Base-by-base conservation (phyloP, 352 stramenopile species). In the Pythium aphanidermatum region DNA sequence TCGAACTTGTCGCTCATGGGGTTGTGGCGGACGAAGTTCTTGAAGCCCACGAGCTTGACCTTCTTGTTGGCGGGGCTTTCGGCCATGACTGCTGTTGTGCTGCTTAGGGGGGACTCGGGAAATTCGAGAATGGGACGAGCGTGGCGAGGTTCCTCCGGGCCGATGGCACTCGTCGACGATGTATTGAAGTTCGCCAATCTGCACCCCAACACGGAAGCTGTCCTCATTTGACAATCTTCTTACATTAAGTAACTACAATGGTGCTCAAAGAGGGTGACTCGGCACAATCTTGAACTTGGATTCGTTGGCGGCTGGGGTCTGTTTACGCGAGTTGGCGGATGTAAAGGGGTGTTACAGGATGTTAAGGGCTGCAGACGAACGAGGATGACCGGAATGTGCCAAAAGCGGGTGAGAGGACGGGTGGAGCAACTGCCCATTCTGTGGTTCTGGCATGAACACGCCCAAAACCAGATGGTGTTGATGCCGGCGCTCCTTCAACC, bases 1-100 rank as follows among this genome's bases (percentile, higher is more conserved):
- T 83, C 67, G 50, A 92, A 92, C 50, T 65, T 69, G 65, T 92
- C 79, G 46, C 63, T 72, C 60, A 68, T 76, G 21, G 74, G 74
- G 70, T 89, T 92, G 58, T 83, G 62, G 40, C 76, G 76, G 56
- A 75, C 63, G 52, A 89, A 92, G 64, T 87, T 81, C 49, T 74
- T 61, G 71, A 68, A 68, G 47, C 79, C 79, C 49, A 88, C 74
- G 57, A 91, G 74, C 53, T 75, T 58, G 32, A 75, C 51, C 52
- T 74, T 71, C 60, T 83, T 83, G 44, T 44, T 58, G 31, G 20
- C 44, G 37, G 41, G 35, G 31, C 30, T 46, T 25, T 40, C 46
- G 39, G 12, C 38, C 46, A 40, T 56, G 25, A 21, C 26, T 46
- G n/a, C 44, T 34, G 3, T 24, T 25, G 33, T 25, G 45, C 45